Percentiles rank a stretch among this genome's conserved stretches.
Conservation (phyloP, 2,329 filamentous ascomycete genomes). For the Colletotrichum sp. region DNA sequence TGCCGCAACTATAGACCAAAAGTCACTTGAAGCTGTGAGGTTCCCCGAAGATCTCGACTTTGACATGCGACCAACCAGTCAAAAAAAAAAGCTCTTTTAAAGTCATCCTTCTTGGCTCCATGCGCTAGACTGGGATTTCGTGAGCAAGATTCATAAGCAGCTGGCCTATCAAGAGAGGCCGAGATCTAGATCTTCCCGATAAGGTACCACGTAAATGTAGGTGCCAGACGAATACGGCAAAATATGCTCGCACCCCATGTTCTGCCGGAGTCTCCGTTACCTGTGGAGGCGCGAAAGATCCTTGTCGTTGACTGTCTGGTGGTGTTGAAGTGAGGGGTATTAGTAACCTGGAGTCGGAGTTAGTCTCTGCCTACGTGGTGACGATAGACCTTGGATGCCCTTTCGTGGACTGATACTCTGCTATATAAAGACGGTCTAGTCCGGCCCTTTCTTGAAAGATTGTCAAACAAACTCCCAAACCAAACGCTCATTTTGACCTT, state of each 20-base stretch:
- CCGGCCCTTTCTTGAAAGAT: accelerated
- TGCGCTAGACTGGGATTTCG: not conserved
- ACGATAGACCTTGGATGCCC: not conserved
- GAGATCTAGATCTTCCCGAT: not conserved
- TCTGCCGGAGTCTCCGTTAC: not conserved
- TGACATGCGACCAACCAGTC: not conserved
- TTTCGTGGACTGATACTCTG: not conserved
- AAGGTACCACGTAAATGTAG: not conserved
- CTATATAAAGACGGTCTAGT: not conserved
- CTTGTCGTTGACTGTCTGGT: not conserved
- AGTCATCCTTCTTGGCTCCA: not conserved
- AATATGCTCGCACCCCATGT: not conserved
- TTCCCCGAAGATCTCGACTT: accelerated
- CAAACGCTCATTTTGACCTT: not conserved
- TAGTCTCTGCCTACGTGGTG: not conserved
- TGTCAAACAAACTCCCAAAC: not conserved
- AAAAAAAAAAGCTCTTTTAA: not conserved
- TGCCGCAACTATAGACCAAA: not conserved
- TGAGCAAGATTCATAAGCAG: not conserved
- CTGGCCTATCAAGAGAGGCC: not conserved
- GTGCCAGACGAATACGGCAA: not conserved
- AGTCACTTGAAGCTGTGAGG: not conserved
- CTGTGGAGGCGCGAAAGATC: not conserved
- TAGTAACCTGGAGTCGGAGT: not conserved
- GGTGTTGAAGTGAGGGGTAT: not conserved